These are phyloP conservation scores for Leccinum fibrillosum DNA, from an alignment of 768 basidiomycete species.

Conservation along the genomic window DNA sequence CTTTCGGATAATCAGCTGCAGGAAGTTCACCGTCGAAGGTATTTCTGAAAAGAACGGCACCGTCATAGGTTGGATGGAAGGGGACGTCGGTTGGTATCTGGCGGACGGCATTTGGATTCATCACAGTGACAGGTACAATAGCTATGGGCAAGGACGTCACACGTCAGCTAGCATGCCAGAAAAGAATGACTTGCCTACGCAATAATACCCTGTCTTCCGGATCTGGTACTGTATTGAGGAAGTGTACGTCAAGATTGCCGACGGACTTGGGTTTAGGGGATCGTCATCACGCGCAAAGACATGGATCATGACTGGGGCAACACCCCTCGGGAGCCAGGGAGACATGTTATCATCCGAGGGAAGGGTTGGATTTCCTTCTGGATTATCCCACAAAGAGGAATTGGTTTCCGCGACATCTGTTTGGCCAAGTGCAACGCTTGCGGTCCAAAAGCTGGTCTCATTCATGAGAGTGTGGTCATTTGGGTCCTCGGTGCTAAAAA, in stretches of 20 bases:
- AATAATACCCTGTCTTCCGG: slow-evolving; percentile 90
- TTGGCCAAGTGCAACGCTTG: slow-evolving; percentile 62
- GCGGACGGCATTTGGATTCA: slow-evolving; percentile 34
- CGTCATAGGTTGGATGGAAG: slow-evolving; percentile 75
- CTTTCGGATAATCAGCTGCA: slow-evolving; percentile 96
- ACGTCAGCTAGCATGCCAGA: background rate
- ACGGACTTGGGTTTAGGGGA: slow-evolving; percentile 46
- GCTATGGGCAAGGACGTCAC: slow-evolving; percentile 42
- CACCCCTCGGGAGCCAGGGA: slow-evolving; percentile 42
- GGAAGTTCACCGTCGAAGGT: slow-evolving; percentile 85
- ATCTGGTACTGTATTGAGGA: slow-evolving; percentile 82
- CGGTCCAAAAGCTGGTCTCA: slow-evolving; percentile 86
- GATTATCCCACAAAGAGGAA: slow-evolving; percentile 55
- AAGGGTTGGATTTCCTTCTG: slow-evolving; percentile 55
- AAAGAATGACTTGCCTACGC: slow-evolving; percentile 70
- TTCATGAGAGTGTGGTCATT: slow-evolving; percentile 58
- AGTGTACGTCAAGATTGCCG: slow-evolving; percentile 51
- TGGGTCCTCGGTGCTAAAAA: slow-evolving; percentile 54
- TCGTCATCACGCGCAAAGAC: slow-evolving; percentile 20
- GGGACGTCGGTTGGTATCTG: slow-evolving; percentile 50
- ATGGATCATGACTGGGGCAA: slow-evolving; percentile 8
- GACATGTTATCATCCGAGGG: slow-evolving; percentile 46
- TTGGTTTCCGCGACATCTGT: slow-evolving; percentile 14
- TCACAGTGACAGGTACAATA: slow-evolving; percentile 84
- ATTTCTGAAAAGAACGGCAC: slow-evolving; percentile 82